Base-by-base conservation (phyloP, 441 rosid genomes). In the Gossypium trilobum region DNA sequence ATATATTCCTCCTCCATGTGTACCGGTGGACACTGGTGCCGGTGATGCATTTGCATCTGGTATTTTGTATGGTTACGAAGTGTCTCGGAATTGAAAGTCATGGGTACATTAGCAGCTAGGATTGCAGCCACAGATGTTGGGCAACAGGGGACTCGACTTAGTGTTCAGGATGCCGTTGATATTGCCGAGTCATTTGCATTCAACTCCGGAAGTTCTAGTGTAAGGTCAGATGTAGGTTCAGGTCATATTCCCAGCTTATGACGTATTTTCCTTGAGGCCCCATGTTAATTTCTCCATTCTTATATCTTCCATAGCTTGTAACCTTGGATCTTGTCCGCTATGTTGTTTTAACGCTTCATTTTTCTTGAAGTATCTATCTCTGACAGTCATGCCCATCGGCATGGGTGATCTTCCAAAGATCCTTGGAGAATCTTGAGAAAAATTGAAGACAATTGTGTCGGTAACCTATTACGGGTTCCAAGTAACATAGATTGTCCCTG, bases 21-120 rank as follows among this genome's bases (percentile, higher is more conserved):
- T 83, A 20, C 97, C 93, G 0, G 79, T 87, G 2, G 98, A 91
- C 76, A 91, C 92, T 62, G 97, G 98, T 58, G 97, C 97, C 0
- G 96, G 97, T 51, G 97, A 93, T 72, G 97, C 98, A 2, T 91
- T 87, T 33, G 97, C 98, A 50, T 84, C 97, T 8, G 96, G 97
- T 48, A 86, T 93, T 67, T 81, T 93, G 73, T 93, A 88, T 10
- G 88, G 98, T 74, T 88, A 46, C 84, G 82, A 54, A 96, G 97
- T 6, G 77, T 83, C 39, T 85, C 95, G 0, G 93, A 94, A 81
- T 69, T 94, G 67, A 94, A 85, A 80, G 88, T 91, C 42, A 85
- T 94, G 80, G 95, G 98, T 48, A 52, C 90, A 31, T 78, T 91
- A 81, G 98, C 98, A 19, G 88, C 95, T 66, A 88, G 87, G 61